These are phyloP conservation scores for Naumovozyma castellii DNA, from an alignment of 805 yeast genomes.

Conservation along the genomic window DNA sequence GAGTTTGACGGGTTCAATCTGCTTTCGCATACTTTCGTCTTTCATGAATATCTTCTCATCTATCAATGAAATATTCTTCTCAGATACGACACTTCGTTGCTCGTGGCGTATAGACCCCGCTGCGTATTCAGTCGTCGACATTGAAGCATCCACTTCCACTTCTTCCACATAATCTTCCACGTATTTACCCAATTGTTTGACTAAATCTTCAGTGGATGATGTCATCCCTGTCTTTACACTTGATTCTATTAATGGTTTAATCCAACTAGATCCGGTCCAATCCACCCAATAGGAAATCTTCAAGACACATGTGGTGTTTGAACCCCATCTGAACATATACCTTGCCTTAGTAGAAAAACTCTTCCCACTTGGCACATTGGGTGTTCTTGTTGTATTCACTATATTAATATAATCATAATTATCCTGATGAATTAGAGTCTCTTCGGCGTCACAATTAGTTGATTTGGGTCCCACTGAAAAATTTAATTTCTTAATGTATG, in stretches of 20 bases:
- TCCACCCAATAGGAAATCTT: constrained; percentile 57
- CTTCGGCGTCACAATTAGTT: constrained; percentile 62
- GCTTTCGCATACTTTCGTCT: no score
- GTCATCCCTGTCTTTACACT: constrained; percentile 72
- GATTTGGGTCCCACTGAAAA: constrained; percentile 90
- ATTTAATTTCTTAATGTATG: constrained; percentile 65
- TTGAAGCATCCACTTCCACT: not conserved
- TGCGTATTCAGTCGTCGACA: not conserved
- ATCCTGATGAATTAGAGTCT: constrained; percentile 45
- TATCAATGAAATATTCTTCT: not conserved
- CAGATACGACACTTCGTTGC: not conserved
- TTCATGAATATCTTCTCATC: constrained; percentile 1
- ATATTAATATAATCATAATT: constrained; percentile 46
- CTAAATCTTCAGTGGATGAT: constrained; percentile 43
- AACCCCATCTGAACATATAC: constrained; percentile 61
- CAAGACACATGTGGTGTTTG: constrained; percentile 44
- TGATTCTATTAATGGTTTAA: constrained; percentile 75
- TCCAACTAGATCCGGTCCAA: constrained; percentile 89
- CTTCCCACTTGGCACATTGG: constrained; percentile 88
- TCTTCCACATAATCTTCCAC: constrained; percentile 12
- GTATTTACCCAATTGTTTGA: constrained; percentile 16
- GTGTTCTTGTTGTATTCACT: constrained; percentile 58
- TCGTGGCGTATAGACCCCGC: not conserved
- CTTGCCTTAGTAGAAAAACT: constrained; percentile 66
- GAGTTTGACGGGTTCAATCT: no score